These are phyloP conservation scores for Sporothrix brasiliensis DNA, from an alignment of 2,329 filamentous ascomycete genomes.

Conservation along the genomic window DNA sequence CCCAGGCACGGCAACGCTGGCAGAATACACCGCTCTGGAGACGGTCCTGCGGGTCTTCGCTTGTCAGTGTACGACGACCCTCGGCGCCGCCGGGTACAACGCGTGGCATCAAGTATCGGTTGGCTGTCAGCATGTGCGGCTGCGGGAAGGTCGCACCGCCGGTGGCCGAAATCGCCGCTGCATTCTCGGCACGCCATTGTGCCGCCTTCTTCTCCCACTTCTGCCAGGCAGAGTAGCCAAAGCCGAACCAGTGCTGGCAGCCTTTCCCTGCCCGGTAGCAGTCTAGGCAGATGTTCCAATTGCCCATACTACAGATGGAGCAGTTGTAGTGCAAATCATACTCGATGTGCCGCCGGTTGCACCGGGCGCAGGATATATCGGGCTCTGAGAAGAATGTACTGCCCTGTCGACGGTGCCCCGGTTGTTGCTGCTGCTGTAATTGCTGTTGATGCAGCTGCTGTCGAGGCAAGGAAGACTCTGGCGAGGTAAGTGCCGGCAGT, in stretches of 20 bases:
- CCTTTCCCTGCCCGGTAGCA: constrained; percentile 80
- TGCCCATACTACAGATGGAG: constrained; percentile 65
- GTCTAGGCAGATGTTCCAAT: constrained; percentile 76
- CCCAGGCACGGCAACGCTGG: constrained; percentile 69
- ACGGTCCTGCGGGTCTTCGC: constrained; percentile 67
- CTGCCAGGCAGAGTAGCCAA: constrained; percentile 70
- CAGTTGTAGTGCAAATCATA: constrained; percentile 89
- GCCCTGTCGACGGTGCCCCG: constrained; percentile 38
- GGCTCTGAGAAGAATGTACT: constrained; percentile 66
- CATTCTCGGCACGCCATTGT: constrained; percentile 40
- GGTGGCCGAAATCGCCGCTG: constrained; percentile 39
- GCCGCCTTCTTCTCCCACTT: constrained; percentile 61
- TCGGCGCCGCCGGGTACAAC: constrained; percentile 56
- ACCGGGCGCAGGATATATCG: constrained; percentile 72
- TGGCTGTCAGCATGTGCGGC: constrained; percentile 62
- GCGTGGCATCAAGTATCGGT: constrained; percentile 58
- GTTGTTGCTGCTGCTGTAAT: constrained; percentile 2
- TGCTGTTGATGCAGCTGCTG: constrained; percentile 6
- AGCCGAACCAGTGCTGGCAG: constrained; percentile 86
- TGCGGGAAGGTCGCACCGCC: constrained; percentile 41
- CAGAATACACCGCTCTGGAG: constrained; percentile 85
- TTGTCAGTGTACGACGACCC: constrained; percentile 61
- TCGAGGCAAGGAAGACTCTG: not conserved
- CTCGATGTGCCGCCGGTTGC: constrained; percentile 72
- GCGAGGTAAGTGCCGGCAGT: constrained; percentile 11